These are phyloP conservation scores for Cercospora sp. DNA, from an alignment of 2,329 filamentous ascomycete genomes.

Conservation along the genomic window DNA sequence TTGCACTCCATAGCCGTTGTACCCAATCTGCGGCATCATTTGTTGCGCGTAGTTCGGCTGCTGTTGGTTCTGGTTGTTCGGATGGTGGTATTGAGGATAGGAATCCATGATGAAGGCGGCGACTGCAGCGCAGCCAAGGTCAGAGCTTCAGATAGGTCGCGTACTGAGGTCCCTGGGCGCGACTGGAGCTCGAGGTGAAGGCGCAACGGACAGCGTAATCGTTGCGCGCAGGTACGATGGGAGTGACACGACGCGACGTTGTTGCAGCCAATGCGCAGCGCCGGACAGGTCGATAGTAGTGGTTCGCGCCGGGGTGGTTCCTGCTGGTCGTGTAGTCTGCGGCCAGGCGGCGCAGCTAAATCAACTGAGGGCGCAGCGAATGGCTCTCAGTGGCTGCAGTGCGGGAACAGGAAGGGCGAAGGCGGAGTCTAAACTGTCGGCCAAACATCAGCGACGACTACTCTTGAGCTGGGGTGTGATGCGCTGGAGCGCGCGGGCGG, in stretches of 20 bases:
- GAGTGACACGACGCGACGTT: conserved; percentile 7
- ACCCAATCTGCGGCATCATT: conserved; percentile 72
- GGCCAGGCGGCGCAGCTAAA: conserved; percentile 23
- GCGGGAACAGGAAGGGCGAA: conserved; percentile 21
- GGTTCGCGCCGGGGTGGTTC: conserved; percentile 5
- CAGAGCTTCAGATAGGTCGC: conserved; percentile 17
- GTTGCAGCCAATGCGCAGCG: conserved; percentile 11
- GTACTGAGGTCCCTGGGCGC: conserved; percentile 14
- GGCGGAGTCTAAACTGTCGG: conserved; percentile 29
- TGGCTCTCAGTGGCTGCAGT: conserved; percentile 27
- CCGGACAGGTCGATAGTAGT: background rate
- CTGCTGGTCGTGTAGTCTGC: conserved; percentile 11
- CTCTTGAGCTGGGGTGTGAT: conserved; percentile 27
- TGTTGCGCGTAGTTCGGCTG: conserved; percentile 51
- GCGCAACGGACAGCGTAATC: conserved; percentile 29
- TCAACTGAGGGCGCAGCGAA: conserved; percentile 22
- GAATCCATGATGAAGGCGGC: conserved; percentile 45
- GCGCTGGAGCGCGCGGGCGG: conserved; percentile 22
- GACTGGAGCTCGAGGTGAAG: conserved; percentile 16
- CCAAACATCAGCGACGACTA: conserved; percentile 33
- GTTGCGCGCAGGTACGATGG: conserved; percentile 16
- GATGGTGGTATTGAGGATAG: conserved; percentile 51
- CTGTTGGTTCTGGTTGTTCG: conserved; percentile 67
- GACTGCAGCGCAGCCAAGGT: conserved; percentile 22
- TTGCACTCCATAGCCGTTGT: conserved; percentile 74